Percentiles rank a stretch among this genome's conserved stretches.
phyloP scores from a whole-genome alignment of 2,329 filamentous ascomycete genomes.

The Fusarium sp. region DNA sequence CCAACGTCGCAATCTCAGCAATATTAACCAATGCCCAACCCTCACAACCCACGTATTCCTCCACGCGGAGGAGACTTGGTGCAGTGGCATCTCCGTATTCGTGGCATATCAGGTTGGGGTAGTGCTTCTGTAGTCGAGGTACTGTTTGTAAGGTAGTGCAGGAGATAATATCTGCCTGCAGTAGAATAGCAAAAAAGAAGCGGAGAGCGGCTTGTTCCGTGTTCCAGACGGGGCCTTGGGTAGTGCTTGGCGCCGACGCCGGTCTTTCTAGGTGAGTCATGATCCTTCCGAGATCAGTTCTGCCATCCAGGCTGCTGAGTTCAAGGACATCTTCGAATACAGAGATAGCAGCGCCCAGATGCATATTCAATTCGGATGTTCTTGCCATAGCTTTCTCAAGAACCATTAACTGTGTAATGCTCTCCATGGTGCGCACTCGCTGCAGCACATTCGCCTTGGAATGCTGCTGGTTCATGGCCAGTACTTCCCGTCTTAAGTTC shows the following conservation, averaged over 20 bases:
- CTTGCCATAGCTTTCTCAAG: background rate
- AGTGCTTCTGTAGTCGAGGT: background rate
- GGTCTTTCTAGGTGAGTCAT: background rate
- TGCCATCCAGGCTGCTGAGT: background rate
- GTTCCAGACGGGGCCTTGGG: background rate
- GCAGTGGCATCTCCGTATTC: background rate
- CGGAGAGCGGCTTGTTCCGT: background rate
- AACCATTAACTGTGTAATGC: background rate
- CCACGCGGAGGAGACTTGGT: background rate
- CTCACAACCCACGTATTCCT: background rate
- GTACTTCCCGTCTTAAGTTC: background rate
- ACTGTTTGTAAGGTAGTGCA: background rate
- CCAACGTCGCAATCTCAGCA: background rate
- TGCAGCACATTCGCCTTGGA: background rate
- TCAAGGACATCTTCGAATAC: background rate
- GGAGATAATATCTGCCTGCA: background rate
- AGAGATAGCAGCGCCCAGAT: background rate
- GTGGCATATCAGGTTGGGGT: background rate
- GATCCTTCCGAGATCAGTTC: background rate
- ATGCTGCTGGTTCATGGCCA: background rate
- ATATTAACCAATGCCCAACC: background rate
- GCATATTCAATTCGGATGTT: background rate
- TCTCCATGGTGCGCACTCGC: background rate
- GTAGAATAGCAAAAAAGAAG: background rate
- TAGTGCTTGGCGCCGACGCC: background rate